These are phyloP conservation scores for Inosperma sp. DNA, from an alignment of 768 basidiomycete genomes.

Conservation along the genomic window DNA sequence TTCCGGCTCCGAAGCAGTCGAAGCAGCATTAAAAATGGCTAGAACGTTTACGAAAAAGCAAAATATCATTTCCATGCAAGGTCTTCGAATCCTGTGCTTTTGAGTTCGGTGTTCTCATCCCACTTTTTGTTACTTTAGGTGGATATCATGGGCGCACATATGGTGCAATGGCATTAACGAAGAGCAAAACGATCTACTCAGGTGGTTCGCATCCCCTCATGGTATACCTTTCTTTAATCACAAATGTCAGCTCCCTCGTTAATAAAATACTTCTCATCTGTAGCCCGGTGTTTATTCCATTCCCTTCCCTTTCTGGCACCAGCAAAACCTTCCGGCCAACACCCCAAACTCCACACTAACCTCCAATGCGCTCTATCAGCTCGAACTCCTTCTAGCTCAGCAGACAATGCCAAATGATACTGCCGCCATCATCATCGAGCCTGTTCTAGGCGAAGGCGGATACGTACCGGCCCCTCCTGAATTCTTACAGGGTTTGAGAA, in stretches of 20 bases:
- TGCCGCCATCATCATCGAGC: conserved; percentile 91
- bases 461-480: conserved; percentile 83
- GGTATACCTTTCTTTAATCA: conserved; percentile 41
- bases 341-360: conserved; percentile 58
- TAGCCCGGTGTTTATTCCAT: conserved; percentile 80
- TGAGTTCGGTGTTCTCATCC: neutral
- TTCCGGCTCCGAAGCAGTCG: conserved; percentile 91
- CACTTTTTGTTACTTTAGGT: conserved; percentile 32
- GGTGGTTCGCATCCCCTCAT: conserved; percentile 76
- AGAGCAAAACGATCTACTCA: conserved; percentile 88
- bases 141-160: conserved; percentile 91
- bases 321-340: conserved; percentile 52
- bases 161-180: conserved; percentile 91
- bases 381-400: conserved; percentile 71
- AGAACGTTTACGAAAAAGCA: conserved; percentile 72
- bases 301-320: conserved; percentile 94
- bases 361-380: conserved; percentile 66
- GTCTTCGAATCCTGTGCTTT: conserved; percentile 25
- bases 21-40: conserved; percentile 86
- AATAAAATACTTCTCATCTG: conserved; percentile 1
- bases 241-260: neutral
- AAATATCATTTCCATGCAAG: conserved; percentile 91
- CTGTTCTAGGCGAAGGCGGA: conserved; percentile 92
- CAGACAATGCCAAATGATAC: conserved; percentile 82
- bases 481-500: conserved; percentile 75